A percentile compares a stretch with the other conserved stretches of the same genome.
phyloP scores from a whole-genome alignment of 257 asterid genomes.

The Datura wrightii region DNA sequence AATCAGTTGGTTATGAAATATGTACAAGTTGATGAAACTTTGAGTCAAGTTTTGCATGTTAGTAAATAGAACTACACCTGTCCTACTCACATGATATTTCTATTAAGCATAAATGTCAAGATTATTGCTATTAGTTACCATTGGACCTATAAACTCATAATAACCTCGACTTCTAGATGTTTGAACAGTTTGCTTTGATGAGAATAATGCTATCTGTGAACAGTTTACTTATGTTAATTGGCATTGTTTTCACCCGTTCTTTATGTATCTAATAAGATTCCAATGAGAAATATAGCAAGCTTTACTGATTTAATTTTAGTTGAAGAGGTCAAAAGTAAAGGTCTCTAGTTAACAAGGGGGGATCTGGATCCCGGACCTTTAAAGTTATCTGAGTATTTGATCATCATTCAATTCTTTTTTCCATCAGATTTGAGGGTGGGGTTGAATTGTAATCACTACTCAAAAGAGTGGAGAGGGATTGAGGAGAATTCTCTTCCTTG shows the following conservation, averaged over 20 bases:
- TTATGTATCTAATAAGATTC: neutral
- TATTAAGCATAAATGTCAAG: neutral
- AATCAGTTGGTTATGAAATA: neutral
- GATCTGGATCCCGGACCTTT: neutral
- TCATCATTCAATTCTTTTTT: neutral
- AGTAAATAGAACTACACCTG: neutral
- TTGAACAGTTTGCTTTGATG: neutral
- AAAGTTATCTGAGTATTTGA: slow-evolving; percentile 3
- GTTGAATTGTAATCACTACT: neutral
- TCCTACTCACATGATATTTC: slow-evolving; percentile 10
- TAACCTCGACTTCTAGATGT: neutral
- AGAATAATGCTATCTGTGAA: neutral
- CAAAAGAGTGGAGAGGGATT: neutral
- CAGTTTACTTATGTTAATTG: slow-evolving; percentile 4
- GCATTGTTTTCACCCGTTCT: neutral
- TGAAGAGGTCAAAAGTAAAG: slow-evolving; percentile 14
- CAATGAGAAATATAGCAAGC: neutral
- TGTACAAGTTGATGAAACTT: neutral
- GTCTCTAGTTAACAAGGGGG: slow-evolving; percentile 3
- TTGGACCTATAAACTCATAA: neutral
- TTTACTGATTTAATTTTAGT: neutral
- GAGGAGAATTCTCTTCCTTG: slow-evolving; percentile 22
- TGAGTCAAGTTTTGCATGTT: slow-evolving; percentile 9
- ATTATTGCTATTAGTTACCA: neutral
- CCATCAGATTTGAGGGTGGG: neutral